Conservation (phyloP, 169 alveolate species). For the Babesia divergens region DNA sequence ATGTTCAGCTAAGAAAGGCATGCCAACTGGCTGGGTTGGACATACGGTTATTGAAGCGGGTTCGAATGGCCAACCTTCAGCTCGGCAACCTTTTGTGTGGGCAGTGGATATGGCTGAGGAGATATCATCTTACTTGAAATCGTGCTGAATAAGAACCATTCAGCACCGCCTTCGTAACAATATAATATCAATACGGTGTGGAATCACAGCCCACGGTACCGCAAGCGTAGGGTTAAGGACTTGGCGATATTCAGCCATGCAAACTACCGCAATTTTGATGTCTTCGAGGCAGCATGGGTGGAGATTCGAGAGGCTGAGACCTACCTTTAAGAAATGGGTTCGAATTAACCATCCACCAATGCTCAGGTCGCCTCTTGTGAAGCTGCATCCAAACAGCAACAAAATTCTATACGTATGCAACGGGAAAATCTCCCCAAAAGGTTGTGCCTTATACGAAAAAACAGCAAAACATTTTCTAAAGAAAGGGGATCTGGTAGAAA, state of each 20-base stretch:
- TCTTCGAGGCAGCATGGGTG: conserved; percentile 63
- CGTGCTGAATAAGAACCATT: neutral
- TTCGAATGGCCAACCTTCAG: conserved; percentile 26
- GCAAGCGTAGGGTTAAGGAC: too few relatives aligned
- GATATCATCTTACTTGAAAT: conserved; percentile 26
- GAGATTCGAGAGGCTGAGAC: conserved; percentile 62
- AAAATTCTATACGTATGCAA: conserved; percentile 60
- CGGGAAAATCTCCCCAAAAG: conserved; percentile 26
- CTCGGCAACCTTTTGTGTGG: conserved; percentile 57
- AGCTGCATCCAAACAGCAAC: conserved; percentile 47
- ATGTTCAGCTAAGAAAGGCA: conserved; percentile 43
- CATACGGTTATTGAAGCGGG: conserved; percentile 23
- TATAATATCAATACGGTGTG: too few relatives aligned
- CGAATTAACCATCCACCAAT: conserved; percentile 65
- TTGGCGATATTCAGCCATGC: conserved; percentile 10
- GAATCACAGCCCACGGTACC: too few relatives aligned
- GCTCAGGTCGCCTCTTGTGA: conserved; percentile 43
- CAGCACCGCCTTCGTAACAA: too few relatives aligned
- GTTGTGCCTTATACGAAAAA: conserved; percentile 2
- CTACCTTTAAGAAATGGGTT: conserved; percentile 45
- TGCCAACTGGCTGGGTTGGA: conserved; percentile 62
- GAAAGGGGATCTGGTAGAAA: conserved; percentile 48
- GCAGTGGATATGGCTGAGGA: conserved; percentile 39
- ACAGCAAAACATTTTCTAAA: conserved; percentile 24
- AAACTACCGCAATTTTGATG: neutral